Evolutionary conservation across 176 grass and related monocot species (phyloP).

Genomic region (Phoenix roebelenii): DNA sequence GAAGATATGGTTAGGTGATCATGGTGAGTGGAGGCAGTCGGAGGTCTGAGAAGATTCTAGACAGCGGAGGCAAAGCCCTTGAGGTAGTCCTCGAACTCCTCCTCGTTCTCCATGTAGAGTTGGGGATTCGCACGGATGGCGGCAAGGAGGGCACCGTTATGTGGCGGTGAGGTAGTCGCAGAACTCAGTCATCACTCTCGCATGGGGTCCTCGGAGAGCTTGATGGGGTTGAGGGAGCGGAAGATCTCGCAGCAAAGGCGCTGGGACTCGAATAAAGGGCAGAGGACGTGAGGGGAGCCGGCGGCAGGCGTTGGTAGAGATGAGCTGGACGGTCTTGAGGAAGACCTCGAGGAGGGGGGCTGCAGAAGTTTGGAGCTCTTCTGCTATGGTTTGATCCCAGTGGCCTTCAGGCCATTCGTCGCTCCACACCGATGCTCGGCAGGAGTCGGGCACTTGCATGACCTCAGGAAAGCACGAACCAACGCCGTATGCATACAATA

Average conservation of each 20-base stretch:
- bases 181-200: slow-evolving; percentile 85
- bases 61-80: slow-evolving; percentile 77
- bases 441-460: too few relatives aligned
- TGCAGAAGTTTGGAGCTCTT: too few relatives aligned
- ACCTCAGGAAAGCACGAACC: too few relatives aligned
- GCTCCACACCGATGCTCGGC: too few relatives aligned
- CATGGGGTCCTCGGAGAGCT: slow-evolving; percentile 89
- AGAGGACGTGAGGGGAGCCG: slow-evolving; percentile 35
- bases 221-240: slow-evolving; percentile 82
- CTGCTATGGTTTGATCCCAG: too few relatives aligned
- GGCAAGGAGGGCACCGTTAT: slow-evolving; percentile 52
- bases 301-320: slow-evolving; percentile 24
- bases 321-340: slow-evolving; percentile 49
- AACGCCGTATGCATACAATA: too few relatives aligned
- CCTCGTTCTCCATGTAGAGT: slow-evolving; percentile 94
- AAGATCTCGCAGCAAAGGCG: slow-evolving; percentile 88
- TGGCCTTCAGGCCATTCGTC: too few relatives aligned
- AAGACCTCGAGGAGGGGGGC: too few relatives aligned
- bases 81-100: slow-evolving; percentile 70
- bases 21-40: slow-evolving; percentile 32
- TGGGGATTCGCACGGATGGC: slow-evolving; percentile 79
- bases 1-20: slow-evolving; percentile 32
- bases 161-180: slow-evolving; percentile 61
- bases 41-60: slow-evolving; percentile 61
- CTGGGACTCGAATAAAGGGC: slow-evolving; percentile 63